Conservation (phyloP, 2,329 filamentous ascomycete species). For the Botrytis elliptica region DNA sequence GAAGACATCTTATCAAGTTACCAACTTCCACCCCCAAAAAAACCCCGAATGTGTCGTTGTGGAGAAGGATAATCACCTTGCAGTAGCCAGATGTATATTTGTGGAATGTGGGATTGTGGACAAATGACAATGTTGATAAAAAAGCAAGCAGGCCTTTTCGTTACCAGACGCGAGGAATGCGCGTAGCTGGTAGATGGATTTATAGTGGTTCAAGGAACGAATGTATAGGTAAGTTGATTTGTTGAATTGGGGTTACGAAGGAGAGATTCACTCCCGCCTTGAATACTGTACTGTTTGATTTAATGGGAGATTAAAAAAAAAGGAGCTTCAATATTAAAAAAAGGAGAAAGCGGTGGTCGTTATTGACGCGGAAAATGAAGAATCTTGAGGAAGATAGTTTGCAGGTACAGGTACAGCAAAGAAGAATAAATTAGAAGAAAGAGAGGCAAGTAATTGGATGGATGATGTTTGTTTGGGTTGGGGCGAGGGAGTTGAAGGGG, state of each 20-base stretch:
- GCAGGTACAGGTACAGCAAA: background rate
- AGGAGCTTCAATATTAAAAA: background rate
- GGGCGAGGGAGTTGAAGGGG: background rate
- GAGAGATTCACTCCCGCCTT: background rate
- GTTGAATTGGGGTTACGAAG: background rate
- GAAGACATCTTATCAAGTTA: conserved; percentile 28
- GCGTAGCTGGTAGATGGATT: background rate
- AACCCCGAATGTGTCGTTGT: conserved; percentile 1
- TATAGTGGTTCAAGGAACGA: conserved; percentile 13
- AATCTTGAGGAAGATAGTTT: background rate
- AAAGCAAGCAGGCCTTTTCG: background rate
- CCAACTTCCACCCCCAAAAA: conserved; percentile 8
- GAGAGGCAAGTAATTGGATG: background rate
- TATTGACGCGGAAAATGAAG: background rate
- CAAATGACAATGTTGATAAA: conserved; percentile 19
- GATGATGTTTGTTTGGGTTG: background rate
- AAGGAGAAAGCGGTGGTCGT: background rate
- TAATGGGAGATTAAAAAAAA: background rate
- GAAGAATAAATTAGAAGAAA: background rate
- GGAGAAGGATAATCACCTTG: conserved; percentile 18
- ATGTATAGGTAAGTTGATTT: conserved; percentile 3
- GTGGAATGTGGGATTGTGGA: conserved; percentile 20
- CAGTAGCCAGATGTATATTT: conserved; percentile 22
- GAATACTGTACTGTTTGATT: background rate
- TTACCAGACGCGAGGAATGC: conserved; percentile 17